Evolutionary conservation across 2,329 filamentous ascomycete genomes (phyloP).

Genomic region (Colletotrichum zoysiae): DNA sequence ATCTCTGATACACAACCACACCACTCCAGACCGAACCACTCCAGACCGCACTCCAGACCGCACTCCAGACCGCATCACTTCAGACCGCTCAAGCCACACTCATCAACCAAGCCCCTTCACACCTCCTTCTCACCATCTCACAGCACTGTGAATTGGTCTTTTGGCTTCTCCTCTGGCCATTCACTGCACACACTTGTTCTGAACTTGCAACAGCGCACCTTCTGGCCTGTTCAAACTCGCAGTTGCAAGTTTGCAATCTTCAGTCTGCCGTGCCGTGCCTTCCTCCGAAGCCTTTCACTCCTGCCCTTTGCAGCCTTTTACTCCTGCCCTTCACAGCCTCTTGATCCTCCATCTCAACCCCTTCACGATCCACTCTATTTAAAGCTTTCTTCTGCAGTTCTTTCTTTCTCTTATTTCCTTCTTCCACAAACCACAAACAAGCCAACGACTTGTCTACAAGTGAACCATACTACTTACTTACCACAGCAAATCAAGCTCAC

Average conservation of each 20-base stretch:
- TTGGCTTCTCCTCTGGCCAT: neutral
- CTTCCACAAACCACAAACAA: neutral
- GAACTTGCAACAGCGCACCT: neutral
- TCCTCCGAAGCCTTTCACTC: neutral
- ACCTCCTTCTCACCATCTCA: too few relatives aligned
- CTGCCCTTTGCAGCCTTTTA: neutral
- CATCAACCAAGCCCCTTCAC: neutral
- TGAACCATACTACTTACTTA: constrained; percentile 5
- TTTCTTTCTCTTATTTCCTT: neutral
- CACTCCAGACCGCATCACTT: neutral
- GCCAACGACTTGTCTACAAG: constrained; percentile 30
- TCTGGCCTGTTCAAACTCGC: neutral
- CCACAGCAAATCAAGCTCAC: neutral
- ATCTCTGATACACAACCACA: neutral
- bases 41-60: neutral
- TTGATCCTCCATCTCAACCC: neutral
- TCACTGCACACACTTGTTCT: neutral
- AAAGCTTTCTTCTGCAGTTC: neutral
- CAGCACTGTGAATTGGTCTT: neutral
- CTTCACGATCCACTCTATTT: neutral
- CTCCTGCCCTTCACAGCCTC: neutral
- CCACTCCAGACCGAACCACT: too few relatives aligned
- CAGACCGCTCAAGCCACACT: neutral
- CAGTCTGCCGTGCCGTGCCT: neutral
- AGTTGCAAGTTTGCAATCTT: constrained; percentile 15